A percentile compares a stretch with the other conserved stretches of the same genome.
These are phyloP conservation scores for Rhizopus delemar DNA, from an alignment of 371 early-diverging fungal species.

Conservation along the genomic window DNA sequence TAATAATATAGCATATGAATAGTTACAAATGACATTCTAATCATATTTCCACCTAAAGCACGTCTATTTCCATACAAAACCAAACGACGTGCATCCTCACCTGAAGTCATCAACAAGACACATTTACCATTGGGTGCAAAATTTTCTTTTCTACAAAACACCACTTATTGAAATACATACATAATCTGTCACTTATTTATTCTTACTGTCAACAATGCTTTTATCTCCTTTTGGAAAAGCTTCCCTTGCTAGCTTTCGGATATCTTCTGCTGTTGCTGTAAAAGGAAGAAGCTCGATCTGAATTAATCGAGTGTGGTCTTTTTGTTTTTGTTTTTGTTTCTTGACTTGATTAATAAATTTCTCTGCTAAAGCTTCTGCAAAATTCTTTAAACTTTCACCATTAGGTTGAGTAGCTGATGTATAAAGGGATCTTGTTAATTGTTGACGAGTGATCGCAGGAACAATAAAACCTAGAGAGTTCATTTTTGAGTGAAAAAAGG, in stretches of 20 bases:
- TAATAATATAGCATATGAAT: not conserved
- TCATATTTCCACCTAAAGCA: constrained; percentile 38
- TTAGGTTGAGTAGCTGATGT: no score
- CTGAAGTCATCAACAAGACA: constrained; percentile 30
- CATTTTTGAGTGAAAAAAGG: no score
- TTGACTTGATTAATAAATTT: constrained; percentile 23
- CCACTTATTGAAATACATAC: constrained; percentile 20
- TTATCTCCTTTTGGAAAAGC: constrained; percentile 44
- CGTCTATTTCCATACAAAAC: constrained; percentile 41
- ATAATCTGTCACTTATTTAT: not conserved
- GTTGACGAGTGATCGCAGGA: no score
- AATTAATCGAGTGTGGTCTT: constrained; percentile 35
- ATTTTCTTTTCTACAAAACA: constrained; percentile 38
- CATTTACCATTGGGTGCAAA: constrained; percentile 41
- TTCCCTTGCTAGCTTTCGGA: constrained; percentile 46
- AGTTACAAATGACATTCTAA: constrained; percentile 40
- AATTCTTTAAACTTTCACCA: no score
- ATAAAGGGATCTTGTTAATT: no score
- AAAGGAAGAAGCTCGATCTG: constrained; percentile 34
- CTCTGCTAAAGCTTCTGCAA: constrained; percentile 12
- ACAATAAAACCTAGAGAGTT: no score
- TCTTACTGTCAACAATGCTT: constrained; percentile 25
- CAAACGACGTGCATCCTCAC: constrained; percentile 38
- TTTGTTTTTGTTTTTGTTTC: constrained; percentile 1
- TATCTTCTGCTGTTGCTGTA: constrained; percentile 45